phyloP scores from a whole-genome alignment of 345 rosid species.

The Murraya koenigii region DNA sequence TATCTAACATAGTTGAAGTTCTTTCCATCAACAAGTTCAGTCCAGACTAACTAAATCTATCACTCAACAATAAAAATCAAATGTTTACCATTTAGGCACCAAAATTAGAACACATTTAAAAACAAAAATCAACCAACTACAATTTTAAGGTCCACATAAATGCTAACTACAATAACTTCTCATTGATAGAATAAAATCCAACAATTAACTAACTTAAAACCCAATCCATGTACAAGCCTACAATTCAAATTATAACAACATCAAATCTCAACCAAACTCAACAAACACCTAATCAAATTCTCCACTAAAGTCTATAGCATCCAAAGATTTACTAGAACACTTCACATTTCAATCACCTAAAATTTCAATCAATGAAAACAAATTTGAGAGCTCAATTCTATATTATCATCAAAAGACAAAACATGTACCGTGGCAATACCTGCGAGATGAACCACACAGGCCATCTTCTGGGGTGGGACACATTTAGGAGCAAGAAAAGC shows the following conservation, averaged over 20 bases:
- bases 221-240: background rate
- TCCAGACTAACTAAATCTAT: background rate
- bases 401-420: constrained; percentile 1
- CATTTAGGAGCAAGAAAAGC: constrained; percentile 79
- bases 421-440: constrained; percentile 45
- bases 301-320: background rate
- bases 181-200: background rate
- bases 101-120: background rate
- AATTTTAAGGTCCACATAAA: background rate
- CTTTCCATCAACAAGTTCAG: background rate
- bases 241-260: background rate
- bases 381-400: background rate
- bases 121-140: background rate
- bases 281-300: background rate
- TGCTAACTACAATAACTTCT: background rate
- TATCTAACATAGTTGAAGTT: background rate
- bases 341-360: background rate
- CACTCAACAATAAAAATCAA: background rate
- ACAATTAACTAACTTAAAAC: background rate
- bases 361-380: background rate
- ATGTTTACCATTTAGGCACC: background rate
- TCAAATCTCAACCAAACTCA: background rate
- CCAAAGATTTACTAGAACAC: background rate
- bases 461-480: constrained; percentile 79
- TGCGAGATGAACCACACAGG: constrained; percentile 98